Evolutionary conservation across 345 rosid genomes (phyloP).

Genomic region (Populus tremula): DNA sequence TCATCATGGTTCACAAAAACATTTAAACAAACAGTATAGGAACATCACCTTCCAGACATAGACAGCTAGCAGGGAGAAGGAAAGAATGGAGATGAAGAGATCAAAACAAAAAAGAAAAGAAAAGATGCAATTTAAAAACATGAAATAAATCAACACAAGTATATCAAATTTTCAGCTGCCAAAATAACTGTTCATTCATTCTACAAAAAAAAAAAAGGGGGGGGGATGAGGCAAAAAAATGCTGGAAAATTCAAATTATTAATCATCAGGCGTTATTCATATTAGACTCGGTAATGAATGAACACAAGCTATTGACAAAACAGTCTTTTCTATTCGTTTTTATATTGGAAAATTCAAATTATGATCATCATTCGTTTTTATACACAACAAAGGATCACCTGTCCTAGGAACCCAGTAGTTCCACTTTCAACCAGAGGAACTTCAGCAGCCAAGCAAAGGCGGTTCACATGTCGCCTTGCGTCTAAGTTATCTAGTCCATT

Average conservation of each 20-base stretch:
- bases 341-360: neutral
- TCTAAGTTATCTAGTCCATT: constrained; percentile 98
- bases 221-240: neutral
- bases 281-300: neutral
- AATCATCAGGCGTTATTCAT: neutral
- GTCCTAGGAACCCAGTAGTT: constrained; percentile 97
- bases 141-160: neutral
- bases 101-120: neutral
- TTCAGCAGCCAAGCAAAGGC: constrained; percentile 96
- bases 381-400: constrained; percentile 45
- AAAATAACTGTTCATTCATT: neutral
- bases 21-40: constrained; percentile 3
- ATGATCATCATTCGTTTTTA: too few species aligned
- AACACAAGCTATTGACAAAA: neutral
- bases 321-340: neutral
- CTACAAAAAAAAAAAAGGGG: neutral
- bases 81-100: neutral
- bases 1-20: constrained; percentile 10
- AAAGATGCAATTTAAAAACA: neutral
- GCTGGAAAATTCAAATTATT: constrained; percentile 1
- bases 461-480: constrained; percentile 95
- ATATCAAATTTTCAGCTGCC: constrained; percentile 1
- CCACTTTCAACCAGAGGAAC: constrained; percentile 99
- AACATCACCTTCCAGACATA: neutral
- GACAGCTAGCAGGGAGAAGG: neutral